Conservation (phyloP, 257 asterid species). For the Nicotiana noctiflora region DNA sequence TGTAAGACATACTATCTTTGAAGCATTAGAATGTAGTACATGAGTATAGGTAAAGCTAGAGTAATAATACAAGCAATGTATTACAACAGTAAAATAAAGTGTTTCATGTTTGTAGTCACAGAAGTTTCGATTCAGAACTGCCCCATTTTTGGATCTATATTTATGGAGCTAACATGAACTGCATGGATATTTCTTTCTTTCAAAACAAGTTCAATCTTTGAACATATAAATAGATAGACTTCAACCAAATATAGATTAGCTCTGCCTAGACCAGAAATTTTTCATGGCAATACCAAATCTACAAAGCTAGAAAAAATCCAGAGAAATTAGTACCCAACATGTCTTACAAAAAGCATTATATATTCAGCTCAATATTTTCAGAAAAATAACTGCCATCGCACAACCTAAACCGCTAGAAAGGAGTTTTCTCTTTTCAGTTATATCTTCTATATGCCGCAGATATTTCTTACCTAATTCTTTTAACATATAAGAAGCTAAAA, state of each 20-base stretch:
- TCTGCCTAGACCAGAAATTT: neutral
- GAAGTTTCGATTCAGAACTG: neutral
- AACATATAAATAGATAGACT: neutral
- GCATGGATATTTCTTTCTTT: neutral
- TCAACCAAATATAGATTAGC: neutral
- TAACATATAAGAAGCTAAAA: neutral
- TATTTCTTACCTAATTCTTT: neutral
- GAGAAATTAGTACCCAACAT: neutral
- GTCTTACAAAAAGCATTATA: neutral
- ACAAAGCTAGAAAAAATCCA: neutral
- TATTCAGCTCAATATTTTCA: neutral
- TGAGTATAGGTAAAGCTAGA: neutral
- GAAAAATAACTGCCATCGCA: neutral
- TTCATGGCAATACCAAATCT: neutral
- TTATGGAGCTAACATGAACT: neutral
- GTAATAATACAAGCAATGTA: neutral
- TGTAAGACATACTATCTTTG: neutral
- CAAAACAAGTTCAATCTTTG: neutral
- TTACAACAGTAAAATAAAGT: neutral
- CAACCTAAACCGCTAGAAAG: neutral
- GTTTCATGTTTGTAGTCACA: neutral
- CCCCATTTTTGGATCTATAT: neutral
- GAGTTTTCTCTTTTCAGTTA: neutral
- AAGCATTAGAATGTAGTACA: neutral
- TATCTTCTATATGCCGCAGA: neutral